These are phyloP conservation scores for Hymenoscyphus occultus DNA, from an alignment of 2,329 filamentous ascomycete species.

Conservation along the genomic window DNA sequence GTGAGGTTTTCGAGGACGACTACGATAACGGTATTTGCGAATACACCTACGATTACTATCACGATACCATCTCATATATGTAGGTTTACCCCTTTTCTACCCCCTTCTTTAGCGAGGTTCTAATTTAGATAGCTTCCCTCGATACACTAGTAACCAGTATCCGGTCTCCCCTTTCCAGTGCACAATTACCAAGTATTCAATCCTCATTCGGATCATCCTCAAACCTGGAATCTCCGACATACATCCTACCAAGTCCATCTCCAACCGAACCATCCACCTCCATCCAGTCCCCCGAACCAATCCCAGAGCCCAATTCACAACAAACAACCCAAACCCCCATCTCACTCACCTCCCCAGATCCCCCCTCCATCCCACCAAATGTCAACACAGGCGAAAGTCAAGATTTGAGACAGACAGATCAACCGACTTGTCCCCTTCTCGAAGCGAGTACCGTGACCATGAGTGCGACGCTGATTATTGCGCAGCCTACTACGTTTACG, in stretches of 20 bases:
- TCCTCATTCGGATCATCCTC: neutral
- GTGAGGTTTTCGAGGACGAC: neutral
- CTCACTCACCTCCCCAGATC: neutral
- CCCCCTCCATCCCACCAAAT: neutral
- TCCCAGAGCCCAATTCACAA: neutral
- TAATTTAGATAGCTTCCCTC: neutral
- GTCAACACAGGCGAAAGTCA: neutral
- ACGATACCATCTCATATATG: neutral
- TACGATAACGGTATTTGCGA: neutral
- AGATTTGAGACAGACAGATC: conserved; percentile 18
- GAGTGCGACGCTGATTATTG: conserved; percentile 3
- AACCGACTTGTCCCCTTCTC: conserved; percentile 11
- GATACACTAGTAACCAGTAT: neutral
- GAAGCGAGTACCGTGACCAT: conserved; percentile 26
- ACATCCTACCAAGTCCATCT: neutral
- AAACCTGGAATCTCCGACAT: too few species aligned
- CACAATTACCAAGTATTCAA: neutral
- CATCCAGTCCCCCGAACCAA: neutral
- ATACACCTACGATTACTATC: neutral
- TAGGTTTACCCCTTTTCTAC: neutral
- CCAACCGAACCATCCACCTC: neutral
- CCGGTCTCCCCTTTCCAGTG: neutral
- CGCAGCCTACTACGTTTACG: neutral
- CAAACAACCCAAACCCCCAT: too few species aligned
- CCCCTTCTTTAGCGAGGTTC: too few species aligned